These are phyloP conservation scores for Tylopilus sp. DNA, from an alignment of 1,284 basidiomycete genomes.

Conservation along the genomic window DNA sequence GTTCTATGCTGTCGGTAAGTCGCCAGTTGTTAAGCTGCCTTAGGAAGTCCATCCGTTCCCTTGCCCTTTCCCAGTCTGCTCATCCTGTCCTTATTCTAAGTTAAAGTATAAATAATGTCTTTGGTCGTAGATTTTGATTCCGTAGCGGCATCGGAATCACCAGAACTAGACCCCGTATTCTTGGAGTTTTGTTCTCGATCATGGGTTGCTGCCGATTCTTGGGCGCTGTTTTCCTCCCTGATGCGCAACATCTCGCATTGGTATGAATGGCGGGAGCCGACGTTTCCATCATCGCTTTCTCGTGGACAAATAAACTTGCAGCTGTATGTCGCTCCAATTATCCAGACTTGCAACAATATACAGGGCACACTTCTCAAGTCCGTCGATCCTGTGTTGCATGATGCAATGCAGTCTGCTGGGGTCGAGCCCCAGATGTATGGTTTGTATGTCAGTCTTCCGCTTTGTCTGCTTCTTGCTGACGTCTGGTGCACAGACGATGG, in stretches of 20 bases:
- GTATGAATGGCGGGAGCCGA: constrained; percentile 83
- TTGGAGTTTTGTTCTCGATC: constrained; percentile 59
- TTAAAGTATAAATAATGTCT: constrained; percentile 26
- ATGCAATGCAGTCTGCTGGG: constrained; percentile 66
- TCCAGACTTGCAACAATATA: constrained; percentile 72
- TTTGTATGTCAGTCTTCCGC: constrained; percentile 51
- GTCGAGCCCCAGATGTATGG: constrained; percentile 94
- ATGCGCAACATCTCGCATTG: constrained; percentile 75
- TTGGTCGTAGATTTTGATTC: constrained; percentile 66
- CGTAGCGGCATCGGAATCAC: constrained; percentile 37
- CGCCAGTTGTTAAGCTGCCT: neutral
- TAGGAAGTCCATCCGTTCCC: constrained; percentile 6
- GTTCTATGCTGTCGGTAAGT: constrained; percentile 59
- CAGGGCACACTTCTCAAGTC: constrained; percentile 67
- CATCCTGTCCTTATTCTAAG: constrained; percentile 19
- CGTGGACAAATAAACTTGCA: constrained; percentile 47
- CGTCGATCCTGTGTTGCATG: constrained; percentile 81
- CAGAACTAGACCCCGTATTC: constrained; percentile 36
- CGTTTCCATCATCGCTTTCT: constrained; percentile 38
- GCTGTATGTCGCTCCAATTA: constrained; percentile 76
- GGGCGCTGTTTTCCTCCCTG: constrained; percentile 69
- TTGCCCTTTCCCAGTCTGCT: constrained; percentile 12
- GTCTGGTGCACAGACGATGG: constrained; percentile 64
- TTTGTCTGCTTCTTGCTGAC: constrained; percentile 12
- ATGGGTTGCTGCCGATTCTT: constrained; percentile 80